Base-by-base conservation (phyloP, 805 yeast genomes). In the Zygoascus bituminiphila region DNA sequence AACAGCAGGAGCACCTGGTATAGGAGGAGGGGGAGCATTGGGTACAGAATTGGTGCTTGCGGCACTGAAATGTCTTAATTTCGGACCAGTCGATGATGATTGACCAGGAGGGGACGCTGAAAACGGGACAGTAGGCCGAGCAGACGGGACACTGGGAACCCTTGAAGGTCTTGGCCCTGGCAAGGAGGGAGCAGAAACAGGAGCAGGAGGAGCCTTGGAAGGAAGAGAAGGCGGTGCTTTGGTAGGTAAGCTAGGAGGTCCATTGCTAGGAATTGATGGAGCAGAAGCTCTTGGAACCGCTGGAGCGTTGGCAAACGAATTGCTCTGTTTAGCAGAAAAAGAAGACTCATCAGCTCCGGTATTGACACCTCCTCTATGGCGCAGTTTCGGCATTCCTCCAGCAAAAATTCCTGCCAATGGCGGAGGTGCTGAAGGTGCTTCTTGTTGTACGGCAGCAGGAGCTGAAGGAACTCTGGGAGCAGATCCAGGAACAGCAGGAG, bases 351-450 rank as follows among this genome's bases (percentile, higher is more conserved):
- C 46, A 5, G 51, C 49, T 1, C 56, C 49, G 12, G 52, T 50
- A 14, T 54, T 56, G 24, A 58, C 48, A 2, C 62, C 61, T n/a
- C 59, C 63, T 33, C 72, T 59, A 50, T 75, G 76, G 50, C 76
- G 78, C 52, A 85, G 70, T 58, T 82, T 82, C 6, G 94, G 93
- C 64, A 86, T 73, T 1, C 94, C 94, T 5, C 83, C 86, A 2
- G 93, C 88, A 65, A 82, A 81, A 14, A 82, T 71, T 45, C 80
- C 83, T 15, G 84, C 87, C 55, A 82, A 65, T 58, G 52, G 50
- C 36, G 14, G 33, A 20, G 46, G 51, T 3, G 66, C 60, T 7
- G 54, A 49, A 44, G 33, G 8, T 64, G 64, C n/a, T 57, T 63
- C 21, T 56, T 48, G 52, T 12, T 70, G 55, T 1, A 66, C 54